Evolutionary conservation across 176 grass and related monocot genomes (phyloP).

Genomic region (Zoysia japonica): DNA sequence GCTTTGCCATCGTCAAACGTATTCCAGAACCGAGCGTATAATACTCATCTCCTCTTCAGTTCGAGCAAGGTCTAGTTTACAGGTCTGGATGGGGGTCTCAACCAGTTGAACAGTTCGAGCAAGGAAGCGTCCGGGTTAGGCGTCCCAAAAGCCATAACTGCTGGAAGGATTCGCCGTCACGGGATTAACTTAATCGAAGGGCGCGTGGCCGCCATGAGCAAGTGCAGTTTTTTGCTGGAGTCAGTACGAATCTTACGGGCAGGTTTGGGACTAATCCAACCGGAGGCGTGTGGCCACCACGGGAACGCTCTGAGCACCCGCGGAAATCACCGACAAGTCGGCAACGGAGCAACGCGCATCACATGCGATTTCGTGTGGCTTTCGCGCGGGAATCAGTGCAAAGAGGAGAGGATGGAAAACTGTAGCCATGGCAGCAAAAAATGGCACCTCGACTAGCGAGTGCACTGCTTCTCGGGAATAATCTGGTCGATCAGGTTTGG

Average conservation of each 20-base stretch:
- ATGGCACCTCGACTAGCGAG: background rate
- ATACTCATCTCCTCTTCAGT: background rate
- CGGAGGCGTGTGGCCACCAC: conserved; percentile 54
- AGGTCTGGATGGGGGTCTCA: background rate
- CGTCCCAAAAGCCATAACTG: background rate
- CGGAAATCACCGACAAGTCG: background rate
- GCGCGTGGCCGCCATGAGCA: conserved; percentile 44
- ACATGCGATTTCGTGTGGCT: no score
- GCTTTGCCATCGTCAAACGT: background rate
- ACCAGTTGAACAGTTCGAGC: background rate
- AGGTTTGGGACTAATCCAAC: conserved; percentile 18
- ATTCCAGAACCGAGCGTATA: background rate
- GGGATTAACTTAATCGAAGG: conserved; percentile 7
- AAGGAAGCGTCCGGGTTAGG: background rate
- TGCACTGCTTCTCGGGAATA: no score
- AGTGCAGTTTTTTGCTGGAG: background rate
- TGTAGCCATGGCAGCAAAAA: background rate
- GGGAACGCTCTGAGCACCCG: background rate
- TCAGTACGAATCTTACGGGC: background rate
- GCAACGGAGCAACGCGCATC: background rate
- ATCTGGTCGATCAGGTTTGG: no score
- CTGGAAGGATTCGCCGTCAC: background rate
- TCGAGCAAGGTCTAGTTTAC: background rate
- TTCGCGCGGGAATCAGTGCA: background rate
- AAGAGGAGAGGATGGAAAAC: background rate